A percentile compares a stretch with the other conserved stretches of the same genome.
Evolutionary conservation across 1,139 yeast species (phyloP).

Genomic region (Yamadazyma pseudoaaseri): DNA sequence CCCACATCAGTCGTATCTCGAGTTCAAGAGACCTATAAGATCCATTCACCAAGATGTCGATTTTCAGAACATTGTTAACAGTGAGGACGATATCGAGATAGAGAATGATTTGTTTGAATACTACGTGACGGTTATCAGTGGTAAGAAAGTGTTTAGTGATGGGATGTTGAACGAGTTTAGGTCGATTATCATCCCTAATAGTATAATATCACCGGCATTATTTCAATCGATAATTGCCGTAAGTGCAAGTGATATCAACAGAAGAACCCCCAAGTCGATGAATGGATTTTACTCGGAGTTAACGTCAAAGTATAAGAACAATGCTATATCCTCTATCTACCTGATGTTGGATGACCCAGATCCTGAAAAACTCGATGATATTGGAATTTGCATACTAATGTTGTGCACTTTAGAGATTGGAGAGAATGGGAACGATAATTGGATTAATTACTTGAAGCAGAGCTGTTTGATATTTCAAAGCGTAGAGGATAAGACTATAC

Average conservation of each 20-base stretch:
- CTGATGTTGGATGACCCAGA: slow-evolving; percentile 13
- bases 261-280: slow-evolving; percentile 8
- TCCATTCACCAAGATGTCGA: slow-evolving; percentile 6
- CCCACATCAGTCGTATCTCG: slow-evolving; percentile 1
- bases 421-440: slow-evolving; percentile 20
- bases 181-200: slow-evolving; percentile 15
- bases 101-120: slow-evolving; percentile 15
- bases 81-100: slow-evolving; percentile 4
- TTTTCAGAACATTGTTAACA: slow-evolving; percentile 5
- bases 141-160: slow-evolving; percentile 17
- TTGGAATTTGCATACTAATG: slow-evolving; percentile 17
- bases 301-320: slow-evolving; percentile 15
- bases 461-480: slow-evolving; percentile 23
- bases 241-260: slow-evolving; percentile 17
- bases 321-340: slow-evolving; percentile 16
- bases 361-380: slow-evolving; percentile 12
- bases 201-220: slow-evolving; percentile 13
- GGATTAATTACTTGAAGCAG: slow-evolving; percentile 26
- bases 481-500: slow-evolving; percentile 15
- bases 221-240: slow-evolving; percentile 17
- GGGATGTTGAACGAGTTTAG: slow-evolving; percentile 16
- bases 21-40: slow-evolving; percentile 1
- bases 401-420: slow-evolving; percentile 27
- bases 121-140: slow-evolving; percentile 15
- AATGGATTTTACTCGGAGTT: slow-evolving; percentile 9